phyloP scores from a whole-genome alignment of 1,284 basidiomycete genomes.

The Entoloma clypeatum region DNA sequence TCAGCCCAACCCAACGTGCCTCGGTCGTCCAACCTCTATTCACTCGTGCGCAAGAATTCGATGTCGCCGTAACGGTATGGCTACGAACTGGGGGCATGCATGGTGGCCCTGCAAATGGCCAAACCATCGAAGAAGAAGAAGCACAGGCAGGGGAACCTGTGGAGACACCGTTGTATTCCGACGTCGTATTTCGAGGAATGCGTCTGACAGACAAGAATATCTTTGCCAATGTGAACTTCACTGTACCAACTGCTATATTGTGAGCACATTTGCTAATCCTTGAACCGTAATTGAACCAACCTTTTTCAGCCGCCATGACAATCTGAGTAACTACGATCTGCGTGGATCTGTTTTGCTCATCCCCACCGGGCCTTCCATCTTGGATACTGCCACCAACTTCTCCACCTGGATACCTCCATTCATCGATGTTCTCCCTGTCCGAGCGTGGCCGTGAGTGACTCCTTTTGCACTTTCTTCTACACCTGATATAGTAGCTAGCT shows the following conservation, averaged over 20 bases:
- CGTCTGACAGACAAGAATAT: conserved; percentile 25
- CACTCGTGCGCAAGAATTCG: conserved; percentile 21
- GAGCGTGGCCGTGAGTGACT: conserved; percentile 25
- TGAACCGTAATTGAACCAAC: neutral
- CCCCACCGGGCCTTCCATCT: conserved; percentile 28
- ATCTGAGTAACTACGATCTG: conserved; percentile 28
- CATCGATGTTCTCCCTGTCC: conserved; percentile 22
- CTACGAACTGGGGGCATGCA: conserved; percentile 6
- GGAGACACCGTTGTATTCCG: conserved; percentile 27
- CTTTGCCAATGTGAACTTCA: conserved; percentile 23
- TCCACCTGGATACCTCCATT: conserved; percentile 28
- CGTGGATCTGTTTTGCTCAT: conserved; percentile 31
- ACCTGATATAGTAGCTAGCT: conserved; percentile 14
- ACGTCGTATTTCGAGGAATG: conserved; percentile 29
- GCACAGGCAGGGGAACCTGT: neutral
- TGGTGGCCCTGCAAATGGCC: conserved; percentile 1
- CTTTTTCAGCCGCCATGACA: conserved; percentile 17
- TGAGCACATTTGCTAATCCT: conserved; percentile 17
- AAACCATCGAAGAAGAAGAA: neutral
- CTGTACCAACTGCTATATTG: conserved; percentile 30
- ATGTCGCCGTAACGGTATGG: conserved; percentile 28
- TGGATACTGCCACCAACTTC: conserved; percentile 25
- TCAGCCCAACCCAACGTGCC: conserved; percentile 13
- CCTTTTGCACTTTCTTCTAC: neutral
- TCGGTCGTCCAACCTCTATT: conserved; percentile 32